phyloP scores from a whole-genome alignment of 1,284 basidiomycete species.

The Fistulinella cinereoalba region DNA sequence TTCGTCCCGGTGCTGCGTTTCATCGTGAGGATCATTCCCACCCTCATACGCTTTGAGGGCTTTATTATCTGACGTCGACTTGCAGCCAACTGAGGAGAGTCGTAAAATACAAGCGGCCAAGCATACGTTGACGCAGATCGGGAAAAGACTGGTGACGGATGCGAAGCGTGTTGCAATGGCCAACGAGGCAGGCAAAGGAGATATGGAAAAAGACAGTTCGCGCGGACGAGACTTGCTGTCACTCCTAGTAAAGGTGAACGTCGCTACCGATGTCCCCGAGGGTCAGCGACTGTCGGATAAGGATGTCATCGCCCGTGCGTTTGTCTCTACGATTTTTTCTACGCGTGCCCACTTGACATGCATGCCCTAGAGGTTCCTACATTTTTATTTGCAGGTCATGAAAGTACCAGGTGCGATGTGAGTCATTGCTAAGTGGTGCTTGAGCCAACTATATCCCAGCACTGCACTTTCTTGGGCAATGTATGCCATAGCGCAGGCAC shows the following conservation, averaged over 20 bases:
- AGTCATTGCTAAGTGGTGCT: too few species aligned
- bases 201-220: constrained; percentile 31
- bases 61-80: background rate
- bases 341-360: too few species aligned
- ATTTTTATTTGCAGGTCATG: constrained; percentile 64
- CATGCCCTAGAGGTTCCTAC: constrained; percentile 35
- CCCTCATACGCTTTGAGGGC: background rate
- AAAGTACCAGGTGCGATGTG: constrained; percentile 59
- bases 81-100: background rate
- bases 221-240: constrained; percentile 49
- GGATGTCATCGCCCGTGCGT: constrained; percentile 71
- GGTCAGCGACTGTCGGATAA: constrained; percentile 67
- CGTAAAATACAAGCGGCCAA: constrained; percentile 11
- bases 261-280: constrained; percentile 54
- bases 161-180: constrained; percentile 39
- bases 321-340: background rate
- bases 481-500: constrained; percentile 56
- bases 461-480: constrained; percentile 60
- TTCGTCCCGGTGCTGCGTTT: constrained; percentile 41
- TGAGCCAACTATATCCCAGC: constrained; percentile 23
- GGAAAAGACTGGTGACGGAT: constrained; percentile 42
- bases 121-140: constrained; percentile 36
- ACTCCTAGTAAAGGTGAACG: constrained; percentile 61
- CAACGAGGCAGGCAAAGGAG: constrained; percentile 14
- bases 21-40: constrained; percentile 35